Evolutionary conservation across 2,329 filamentous ascomycete species (phyloP), one percentile per base, ranked within the genome.

Genomic region (Parafenestella ontariensis): DNA sequence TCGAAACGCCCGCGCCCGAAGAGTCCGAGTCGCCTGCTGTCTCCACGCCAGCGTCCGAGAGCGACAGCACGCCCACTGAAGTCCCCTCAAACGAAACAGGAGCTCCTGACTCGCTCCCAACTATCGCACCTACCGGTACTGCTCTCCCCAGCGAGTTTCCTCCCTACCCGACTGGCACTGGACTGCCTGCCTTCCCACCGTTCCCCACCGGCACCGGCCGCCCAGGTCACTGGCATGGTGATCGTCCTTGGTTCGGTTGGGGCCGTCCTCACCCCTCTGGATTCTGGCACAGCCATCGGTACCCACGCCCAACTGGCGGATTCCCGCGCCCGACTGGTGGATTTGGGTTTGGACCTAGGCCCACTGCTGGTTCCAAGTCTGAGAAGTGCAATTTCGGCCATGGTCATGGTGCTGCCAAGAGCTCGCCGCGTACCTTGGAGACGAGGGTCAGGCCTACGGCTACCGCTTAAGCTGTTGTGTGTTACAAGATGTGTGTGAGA

Each of bases 401-500:
- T 21, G 46, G 42, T 18, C 49, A 55, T 37, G 47, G 29, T 10
- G 52, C 56, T 24, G 37, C 56, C 5, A 49, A 52, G 15, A 59
- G 51, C 46, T 64, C 59, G 21, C 65, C 65, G 20, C 65, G 61
- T 46, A 64, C 61, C 6, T 49, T 70, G 26, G 56, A 64, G 54
- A 70, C 64, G 1, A 64, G 52, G 52, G 52, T 68, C 17, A 65
- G 56, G 51, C 58, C 63, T 17, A 64, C 58, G n/a, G 43, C 66
- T 23, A 65, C 63, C 5, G 52, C 28, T 21, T 45, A 28, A 23
- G 47, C 55, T 18, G 42, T 41, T 37, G 45, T 52, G 40, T 40
- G 41, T 23, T 56, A 56, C 11, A 11, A 10, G 2, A 40, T 39
- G 8, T 3, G 23, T 8, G 5, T 23, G 10, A 3, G 8, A 13